Evolutionary conservation across 805 yeast genomes (phyloP), one percentile per base, ranked within the genome.

Genomic region (Candida mattraensis): DNA sequence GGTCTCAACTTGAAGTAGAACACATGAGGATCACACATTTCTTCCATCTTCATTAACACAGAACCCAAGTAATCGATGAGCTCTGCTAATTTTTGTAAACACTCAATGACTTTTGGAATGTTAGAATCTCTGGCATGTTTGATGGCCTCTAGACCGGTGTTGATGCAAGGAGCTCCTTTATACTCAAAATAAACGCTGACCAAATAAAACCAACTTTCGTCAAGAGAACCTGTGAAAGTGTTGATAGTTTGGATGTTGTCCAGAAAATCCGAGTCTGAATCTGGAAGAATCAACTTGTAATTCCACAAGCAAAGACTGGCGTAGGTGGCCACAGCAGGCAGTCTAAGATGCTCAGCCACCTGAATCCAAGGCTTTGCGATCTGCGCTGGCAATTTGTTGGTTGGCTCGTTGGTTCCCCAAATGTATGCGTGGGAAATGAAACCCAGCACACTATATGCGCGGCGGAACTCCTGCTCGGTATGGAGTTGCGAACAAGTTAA

Each of bases 21-120:
- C 4, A 84, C 80, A 56, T 87, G 94, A 3, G 98, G 97, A 54
- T 88, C 96, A 60, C 96, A 87, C 83, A 83, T 83, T 48, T 89
- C 95, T 53, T 85, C 88, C 93, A 89, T 84, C 49, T 75, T 72
- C 76, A 81, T 76, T 48, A 91, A 63, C 2, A 85, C 72, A 3
- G 82, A 68, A 10, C 88, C 93, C 47, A 91, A 65, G 40, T 69
- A 65, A 54, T 86, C 95, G 34, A 89, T 82, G 24, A 74, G 63
- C 56, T 82, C 85, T 2, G 96, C 95, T 36, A 89, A 61, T 23
- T 53, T 58, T 54, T 85, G 85, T 33, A 89, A 63, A 28, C 69
- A 58, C 22, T 47, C 54, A 7, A 67, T 64, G 7, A 80, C 76
- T 3, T 48, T 48, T 0, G 51, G 53, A 5, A 65, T 39, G 30